Evolutionary conservation across 768 basidiomycete species (phyloP).

Genomic region (Phlebiopsis flavidoalba): DNA sequence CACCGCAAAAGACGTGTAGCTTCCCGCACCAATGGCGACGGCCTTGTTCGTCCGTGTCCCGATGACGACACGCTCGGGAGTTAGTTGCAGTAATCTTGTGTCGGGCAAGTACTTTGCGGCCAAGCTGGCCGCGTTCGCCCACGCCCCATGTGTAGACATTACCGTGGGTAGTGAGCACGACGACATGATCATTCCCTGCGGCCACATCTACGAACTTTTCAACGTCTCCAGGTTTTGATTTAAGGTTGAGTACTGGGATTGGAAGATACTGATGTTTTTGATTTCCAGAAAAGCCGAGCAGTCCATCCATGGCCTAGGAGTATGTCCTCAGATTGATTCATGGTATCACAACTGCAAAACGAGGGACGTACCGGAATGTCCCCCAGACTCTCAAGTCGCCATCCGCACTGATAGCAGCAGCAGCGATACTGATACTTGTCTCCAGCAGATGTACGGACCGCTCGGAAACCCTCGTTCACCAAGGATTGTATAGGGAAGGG

Average conservation of each 20-base stretch:
- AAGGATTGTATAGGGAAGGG: slow-evolving; percentile 68
- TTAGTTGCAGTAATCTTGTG: slow-evolving; percentile 85
- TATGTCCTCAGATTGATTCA: background rate
- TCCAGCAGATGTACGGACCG: slow-evolving; percentile 77
- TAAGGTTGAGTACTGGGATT: slow-evolving; percentile 51
- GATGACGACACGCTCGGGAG: slow-evolving; percentile 82
- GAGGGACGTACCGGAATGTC: slow-evolving; percentile 70
- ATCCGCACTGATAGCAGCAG: slow-evolving; percentile 72
- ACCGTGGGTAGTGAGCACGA: slow-evolving; percentile 86
- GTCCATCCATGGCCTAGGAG: slow-evolving; percentile 64
- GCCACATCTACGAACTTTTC: slow-evolving; percentile 75
- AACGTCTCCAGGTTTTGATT: slow-evolving; percentile 54
- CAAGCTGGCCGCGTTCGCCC: slow-evolving; percentile 87
- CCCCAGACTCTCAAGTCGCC: slow-evolving; percentile 88
- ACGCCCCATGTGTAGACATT: slow-evolving; percentile 87
- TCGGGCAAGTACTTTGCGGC: slow-evolving; percentile 83
- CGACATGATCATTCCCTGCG: slow-evolving; percentile 83
- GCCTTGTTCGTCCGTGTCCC: slow-evolving; percentile 59
- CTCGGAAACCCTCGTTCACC: slow-evolving; percentile 75
- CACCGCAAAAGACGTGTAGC: slow-evolving; percentile 87
- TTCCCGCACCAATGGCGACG: slow-evolving; percentile 72
- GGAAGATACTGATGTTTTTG: slow-evolving; percentile 65
- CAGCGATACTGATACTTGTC: slow-evolving; percentile 90
- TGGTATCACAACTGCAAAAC: background rate
- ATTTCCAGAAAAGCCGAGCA: slow-evolving; percentile 76